Evolutionary conservation across 2,329 filamentous ascomycete genomes (phyloP), one percentile per base, ranked within the genome.

Genomic region (Seiridium unicorne): DNA sequence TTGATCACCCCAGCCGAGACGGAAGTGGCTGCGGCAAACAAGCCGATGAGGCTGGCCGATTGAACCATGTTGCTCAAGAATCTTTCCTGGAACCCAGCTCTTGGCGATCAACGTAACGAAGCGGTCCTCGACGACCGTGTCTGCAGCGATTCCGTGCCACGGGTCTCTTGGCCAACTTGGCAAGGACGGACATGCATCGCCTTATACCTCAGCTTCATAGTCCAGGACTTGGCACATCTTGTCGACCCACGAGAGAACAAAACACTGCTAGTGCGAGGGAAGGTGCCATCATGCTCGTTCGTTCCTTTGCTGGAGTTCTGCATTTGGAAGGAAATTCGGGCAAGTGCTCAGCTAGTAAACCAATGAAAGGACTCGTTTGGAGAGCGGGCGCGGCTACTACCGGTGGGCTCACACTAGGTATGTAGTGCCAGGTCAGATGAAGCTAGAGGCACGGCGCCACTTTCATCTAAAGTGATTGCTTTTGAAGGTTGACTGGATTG

Each of bases 1-100:
- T 44, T 58, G 44, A 58, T 51, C 13, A 58, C 55, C 34, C 55
- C 46, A 32, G 55, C 55, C 44, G 55, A 58, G 34, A 58, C 55
- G 13, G 55, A 38, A 13, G 55, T 35, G 35, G 55, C 46, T 26
- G 46, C 46, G 35, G 44, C 55, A 13, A 51, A 13, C 3, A 58
- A 34, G 55, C 44, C 44, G 34, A 51, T 11, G 35, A 58, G 44
- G 9, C 40, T n/a, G 8, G 11, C 35, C 13, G 32, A 31, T n/a
- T 42, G 46, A 26, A 49, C 46, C 55, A 58, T 58, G 4, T 36
- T 38, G 13, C 18, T 18, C 18, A 26, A 26, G 18, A 26, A 26
- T 26, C 18, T 26, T 26, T 26, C 18, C 18, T 26, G 18, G 18
- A 26, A 26, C 18, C 18, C 18, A 26, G 18, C 18, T 26, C 18